Evolutionary conservation across 116 monocot species (phyloP), one percentile per base, ranked within the genome.

Genomic region (Phalaenopsis hybrid): DNA sequence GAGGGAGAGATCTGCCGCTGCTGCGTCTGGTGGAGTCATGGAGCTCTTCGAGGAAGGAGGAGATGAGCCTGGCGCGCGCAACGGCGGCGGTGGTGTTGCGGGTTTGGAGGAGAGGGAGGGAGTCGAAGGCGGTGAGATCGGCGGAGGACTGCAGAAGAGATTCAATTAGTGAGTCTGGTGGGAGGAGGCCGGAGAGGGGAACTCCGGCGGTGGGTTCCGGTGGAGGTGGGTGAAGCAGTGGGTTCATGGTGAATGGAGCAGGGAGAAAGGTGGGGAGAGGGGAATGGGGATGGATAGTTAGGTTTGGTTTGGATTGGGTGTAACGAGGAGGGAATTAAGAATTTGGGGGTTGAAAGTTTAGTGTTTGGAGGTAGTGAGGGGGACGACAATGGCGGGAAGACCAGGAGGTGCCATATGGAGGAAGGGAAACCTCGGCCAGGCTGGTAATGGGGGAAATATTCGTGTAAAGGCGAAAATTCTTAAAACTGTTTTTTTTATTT

Each of bases 31-130:
- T 28, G 33, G 82, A 45, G 75, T 43, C 44, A 45, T 45, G 75
- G 75, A 86, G 28, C n/a, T 85, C 85, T 8, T 86, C 85, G 67
- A 86, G 68, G 50, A 88, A 78, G 44, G 85, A 69, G 41, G 80
- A 77, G 43, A 90, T 65, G 76, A 90, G 79, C 44, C 63, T 70
- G 44, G 82, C 57, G 33, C 80, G 46, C 4, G 81, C 81, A 12
- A 77, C 55, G 20, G 82, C 48, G 21, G 84, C 33, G 11, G 81
- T 33, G 9, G 79, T 25, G 84, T 89, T 89, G 16, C 83, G 81
- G 18, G 75, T 43, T n/a, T 89, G 89, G 65, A 89, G 75, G 5
- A 79, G 17, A 18, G 79, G 79, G 23, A n/a, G 52, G 11, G 33
- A 18, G 15, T 69, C 55, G 13, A 80, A 75, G 74, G 82, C 15